Percentiles rank a stretch among this genome's conserved stretches.
Conservation (phyloP, 1,139 yeast species). For the Hyphopichia khmerensis region DNA sequence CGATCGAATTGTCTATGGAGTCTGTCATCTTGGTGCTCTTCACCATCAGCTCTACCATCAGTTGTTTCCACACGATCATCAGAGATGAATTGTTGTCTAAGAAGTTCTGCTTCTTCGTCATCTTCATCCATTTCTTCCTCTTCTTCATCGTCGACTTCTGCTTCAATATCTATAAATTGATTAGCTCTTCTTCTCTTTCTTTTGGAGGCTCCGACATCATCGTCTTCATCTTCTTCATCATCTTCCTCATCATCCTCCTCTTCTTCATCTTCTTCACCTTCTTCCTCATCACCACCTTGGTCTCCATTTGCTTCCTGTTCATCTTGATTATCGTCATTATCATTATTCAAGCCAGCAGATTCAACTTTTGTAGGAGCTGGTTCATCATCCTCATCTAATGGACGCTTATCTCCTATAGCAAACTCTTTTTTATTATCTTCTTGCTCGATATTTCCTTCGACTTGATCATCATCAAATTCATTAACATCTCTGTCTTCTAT, state of each 20-base stretch:
- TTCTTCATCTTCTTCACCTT: conserved; percentile 38
- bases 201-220: conserved; percentile 43
- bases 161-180: conserved; percentile 96
- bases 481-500: conserved; percentile 38
- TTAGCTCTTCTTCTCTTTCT: conserved; percentile 73
- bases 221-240: conserved; percentile 53
- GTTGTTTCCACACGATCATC: conserved; percentile 61
- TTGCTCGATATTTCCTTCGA: conserved; percentile 6
- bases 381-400: conserved; percentile 7
- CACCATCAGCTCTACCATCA: conserved; percentile 44
- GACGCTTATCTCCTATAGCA: conserved; percentile 9
- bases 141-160: conserved; percentile 98
- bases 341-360: conserved; percentile 8
- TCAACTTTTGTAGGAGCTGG: conserved; percentile 9
- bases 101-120: conserved; percentile 82
- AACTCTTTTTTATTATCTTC: conserved; percentile 3
- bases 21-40: conserved; percentile 58
- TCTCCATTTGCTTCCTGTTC: too few relatives aligned
- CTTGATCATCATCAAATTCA: conserved; percentile 44
- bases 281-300: conserved; percentile 9
- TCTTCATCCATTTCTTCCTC: conserved; percentile 90
- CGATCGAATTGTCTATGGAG: conserved; percentile 91
- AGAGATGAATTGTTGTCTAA: conserved; percentile 78
- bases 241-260: conserved; percentile 64
- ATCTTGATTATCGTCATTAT: conserved; percentile 8